phyloP scores from a whole-genome alignment of 306 rosid species.

The Cucumis hystrix region DNA sequence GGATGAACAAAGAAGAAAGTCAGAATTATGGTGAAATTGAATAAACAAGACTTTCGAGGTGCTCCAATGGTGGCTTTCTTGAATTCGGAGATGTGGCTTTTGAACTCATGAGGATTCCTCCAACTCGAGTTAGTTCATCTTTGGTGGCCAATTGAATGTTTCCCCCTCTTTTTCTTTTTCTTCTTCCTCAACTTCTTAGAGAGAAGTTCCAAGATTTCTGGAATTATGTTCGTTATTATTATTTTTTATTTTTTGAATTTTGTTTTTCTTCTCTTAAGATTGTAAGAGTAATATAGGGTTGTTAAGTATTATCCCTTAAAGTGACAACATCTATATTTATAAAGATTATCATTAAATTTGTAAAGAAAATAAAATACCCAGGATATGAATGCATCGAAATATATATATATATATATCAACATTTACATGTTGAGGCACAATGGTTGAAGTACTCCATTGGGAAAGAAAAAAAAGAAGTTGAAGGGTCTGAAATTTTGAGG shows the following conservation, averaged over 20 bases:
- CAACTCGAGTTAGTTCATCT: not conserved
- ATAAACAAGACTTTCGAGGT: constrained; percentile 7
- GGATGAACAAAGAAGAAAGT: not conserved
- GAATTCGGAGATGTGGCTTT: constrained; percentile 4
- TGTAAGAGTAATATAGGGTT: not conserved
- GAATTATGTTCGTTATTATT: not conserved
- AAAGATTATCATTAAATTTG: too few relatives aligned
- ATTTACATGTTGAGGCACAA: too few relatives aligned
- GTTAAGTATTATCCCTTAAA: too few relatives aligned
- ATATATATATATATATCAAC: too few relatives aligned
- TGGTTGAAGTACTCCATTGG: too few relatives aligned
- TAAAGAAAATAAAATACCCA: too few relatives aligned
- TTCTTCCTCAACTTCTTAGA: not conserved
- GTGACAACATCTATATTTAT: too few relatives aligned
- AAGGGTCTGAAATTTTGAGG: too few relatives aligned
- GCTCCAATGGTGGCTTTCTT: constrained; percentile 3
- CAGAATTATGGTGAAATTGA: constrained; percentile 7
- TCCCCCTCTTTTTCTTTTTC: not conserved
- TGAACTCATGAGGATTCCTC: constrained; percentile 1
- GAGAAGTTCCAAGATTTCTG: not conserved
- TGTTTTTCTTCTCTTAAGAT: not conserved
- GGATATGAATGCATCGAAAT: too few relatives aligned
- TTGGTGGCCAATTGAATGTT: not conserved
- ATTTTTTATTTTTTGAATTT: not conserved
- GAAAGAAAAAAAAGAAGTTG: too few relatives aligned